Evolutionary conservation across 176 grass and related monocot genomes (phyloP).

Genomic region (Ensete ventricosum): DNA sequence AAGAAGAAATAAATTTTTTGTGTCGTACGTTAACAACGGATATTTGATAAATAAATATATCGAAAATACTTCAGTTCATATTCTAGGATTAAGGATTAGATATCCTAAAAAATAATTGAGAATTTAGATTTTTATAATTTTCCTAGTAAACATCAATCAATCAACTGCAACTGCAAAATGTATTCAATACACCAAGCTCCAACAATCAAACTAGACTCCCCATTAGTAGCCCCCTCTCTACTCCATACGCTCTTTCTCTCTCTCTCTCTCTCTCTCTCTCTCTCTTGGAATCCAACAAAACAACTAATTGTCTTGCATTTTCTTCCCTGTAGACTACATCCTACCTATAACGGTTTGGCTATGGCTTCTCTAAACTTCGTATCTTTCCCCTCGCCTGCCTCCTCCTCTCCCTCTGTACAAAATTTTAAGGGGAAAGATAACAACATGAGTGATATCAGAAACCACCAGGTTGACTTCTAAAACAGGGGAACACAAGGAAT

Average conservation of each 20-base stretch:
- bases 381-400: neutral
- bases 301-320: neutral
- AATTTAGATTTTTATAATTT: neutral
- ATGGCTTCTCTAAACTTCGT: neutral
- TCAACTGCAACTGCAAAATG: slow-evolving; percentile 19
- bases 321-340: slow-evolving; percentile 12
- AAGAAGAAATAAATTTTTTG: no score
- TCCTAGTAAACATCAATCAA: slow-evolving; percentile 8
- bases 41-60: no score
- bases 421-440: slow-evolving; percentile 2
- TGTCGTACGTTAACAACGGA: no score
- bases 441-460: neutral
- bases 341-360: neutral
- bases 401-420: slow-evolving; percentile 15
- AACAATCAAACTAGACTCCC: slow-evolving; percentile 11
- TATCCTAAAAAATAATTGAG: no score
- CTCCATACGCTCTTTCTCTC: no score
- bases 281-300: neutral
- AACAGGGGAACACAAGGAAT: neutral
- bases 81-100: no score
- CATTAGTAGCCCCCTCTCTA: neutral
- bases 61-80: no score
- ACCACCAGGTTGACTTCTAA: neutral
- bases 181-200: slow-evolving; percentile 23
- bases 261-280: neutral